A percentile compares a stretch with the other conserved stretches of the same genome.
These are phyloP conservation scores for Aspergillus sojae DNA, from an alignment of 2,329 filamentous ascomycete genomes.

Conservation along the genomic window DNA sequence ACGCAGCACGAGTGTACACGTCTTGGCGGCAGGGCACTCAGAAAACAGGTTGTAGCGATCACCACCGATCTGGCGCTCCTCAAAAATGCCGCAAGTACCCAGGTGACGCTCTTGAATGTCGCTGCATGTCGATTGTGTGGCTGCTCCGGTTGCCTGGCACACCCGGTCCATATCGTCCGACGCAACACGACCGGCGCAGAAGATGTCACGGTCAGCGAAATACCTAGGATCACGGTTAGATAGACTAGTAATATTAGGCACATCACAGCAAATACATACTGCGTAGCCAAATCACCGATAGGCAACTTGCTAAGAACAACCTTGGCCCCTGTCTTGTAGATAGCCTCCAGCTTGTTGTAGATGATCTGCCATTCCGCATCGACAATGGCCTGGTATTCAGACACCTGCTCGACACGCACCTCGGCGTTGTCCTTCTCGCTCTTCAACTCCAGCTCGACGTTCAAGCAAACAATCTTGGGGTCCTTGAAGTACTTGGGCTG, in stretches of 20 bases:
- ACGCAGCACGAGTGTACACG: constrained; percentile 91
- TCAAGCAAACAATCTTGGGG: constrained; percentile 95
- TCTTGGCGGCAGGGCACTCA: constrained; percentile 92
- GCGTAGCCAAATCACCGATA: constrained; percentile 95
- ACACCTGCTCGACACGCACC: constrained; percentile 95
- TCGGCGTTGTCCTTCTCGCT: constrained; percentile 99
- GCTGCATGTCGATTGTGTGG: constrained; percentile 92
- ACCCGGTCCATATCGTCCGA: constrained; percentile 94
- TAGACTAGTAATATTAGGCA: background rate
- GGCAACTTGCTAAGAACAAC: constrained; percentile 96
- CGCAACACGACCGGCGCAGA: constrained; percentile 93
- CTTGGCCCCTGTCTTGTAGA: constrained; percentile 93
- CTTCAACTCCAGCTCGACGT: constrained; percentile 97
- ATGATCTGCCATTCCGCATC: constrained; percentile 99
- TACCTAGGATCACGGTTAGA: constrained; percentile 50
- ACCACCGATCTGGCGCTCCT: constrained; percentile 95
- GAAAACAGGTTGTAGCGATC: constrained; percentile 99
- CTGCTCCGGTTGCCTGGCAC: constrained; percentile 89
- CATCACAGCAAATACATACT: constrained; percentile 51
- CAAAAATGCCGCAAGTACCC: constrained; percentile 85
- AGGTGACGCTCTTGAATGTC: constrained; percentile 89
- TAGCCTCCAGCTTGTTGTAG: constrained; percentile 96
- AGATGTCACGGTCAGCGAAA: constrained; percentile 96
- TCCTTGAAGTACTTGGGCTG: constrained; percentile 94
- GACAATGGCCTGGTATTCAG: constrained; percentile 98